phyloP scores from a whole-genome alignment of 257 asterid species.

The Primulina huaijiensis region DNA sequence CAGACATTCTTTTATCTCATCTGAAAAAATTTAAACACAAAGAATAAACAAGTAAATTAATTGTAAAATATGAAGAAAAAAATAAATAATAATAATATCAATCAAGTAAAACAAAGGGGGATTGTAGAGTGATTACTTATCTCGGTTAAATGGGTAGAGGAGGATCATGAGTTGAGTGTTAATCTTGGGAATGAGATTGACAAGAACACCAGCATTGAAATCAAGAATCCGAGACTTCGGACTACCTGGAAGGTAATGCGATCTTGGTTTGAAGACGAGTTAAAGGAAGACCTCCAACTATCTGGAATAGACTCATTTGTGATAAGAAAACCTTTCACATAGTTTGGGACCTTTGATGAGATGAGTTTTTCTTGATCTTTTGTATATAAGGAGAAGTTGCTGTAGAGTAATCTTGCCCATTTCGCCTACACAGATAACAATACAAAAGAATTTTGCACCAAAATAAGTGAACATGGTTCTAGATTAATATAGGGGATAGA shows the following conservation, averaged over 20 bases:
- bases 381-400: constrained; percentile 32
- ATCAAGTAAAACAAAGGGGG: no score
- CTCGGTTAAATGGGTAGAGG: constrained; percentile 40
- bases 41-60: no score
- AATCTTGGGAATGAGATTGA: constrained; percentile 44
- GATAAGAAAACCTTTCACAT: constrained; percentile 48
- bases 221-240: constrained; percentile 59
- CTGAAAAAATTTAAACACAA: not conserved
- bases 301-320: constrained; percentile 27
- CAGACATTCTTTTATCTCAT: constrained; percentile 21
- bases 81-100: no score
- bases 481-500: no score
- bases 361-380: constrained; percentile 42
- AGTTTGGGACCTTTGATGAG: constrained; percentile 30
- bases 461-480: no score
- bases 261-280: constrained; percentile 34
- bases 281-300: constrained; percentile 42
- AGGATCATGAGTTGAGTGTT: constrained; percentile 45
- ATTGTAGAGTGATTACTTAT: constrained; percentile 21
- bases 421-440: constrained; percentile 22
- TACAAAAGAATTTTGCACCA: not conserved
- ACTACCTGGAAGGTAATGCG: constrained; percentile 29
- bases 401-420: constrained; percentile 42
- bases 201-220: constrained; percentile 56
- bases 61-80: no score